Evolutionary conservation across 2,329 filamentous ascomycete genomes (phyloP), one percentile per base, ranked within the genome.

Genomic region (Sarocladium brachiariae): DNA sequence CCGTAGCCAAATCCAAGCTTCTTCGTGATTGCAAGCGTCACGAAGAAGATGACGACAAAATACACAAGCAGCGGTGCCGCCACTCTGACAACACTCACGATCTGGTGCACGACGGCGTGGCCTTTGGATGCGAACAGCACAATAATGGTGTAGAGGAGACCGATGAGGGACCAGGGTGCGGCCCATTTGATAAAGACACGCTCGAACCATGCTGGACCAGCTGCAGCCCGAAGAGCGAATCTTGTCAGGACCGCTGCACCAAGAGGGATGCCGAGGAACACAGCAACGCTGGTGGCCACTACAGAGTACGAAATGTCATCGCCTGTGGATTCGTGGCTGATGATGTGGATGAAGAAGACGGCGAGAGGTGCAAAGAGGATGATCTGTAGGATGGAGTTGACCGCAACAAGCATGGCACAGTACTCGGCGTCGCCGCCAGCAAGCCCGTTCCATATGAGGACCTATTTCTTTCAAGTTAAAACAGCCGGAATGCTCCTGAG

Each of bases 121-220:
- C 89, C 89, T 62, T 95, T 89, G 1, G 84, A 87, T 0, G 87
- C 89, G 63, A 96, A 95, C 2, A 96, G 75, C 1, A 95, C 83
- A 6, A 93, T 66, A 57, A 96, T 93, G 1, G 89, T 95, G 70
- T 91, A 95, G 1, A 96, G 70, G 4, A 96, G 75, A 1, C 89
- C 90, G 56, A 95, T 80, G 2, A 96, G 75, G 0, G 87, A 92
- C 75, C 81, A 85, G 0, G 89, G 90, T 0, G 81, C 78, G 2
- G 81, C 72, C 62, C 78, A 83, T 30, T 76, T 78, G n/a, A 95
- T 63, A 63, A 95, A 93, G 2, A 77, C 72, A 2, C 71, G 63
- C 33, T 88, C 75, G 62, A 90, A 95, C 73, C 78, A 84, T 1
- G 69, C 66, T 1, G 74, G 65, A 2, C 82, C 78, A 3, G 77